Percentiles rank a stretch among this genome's conserved stretches.
Conservation (phyloP, 257 asterid species). For the Nicotiana tabacum region DNA sequence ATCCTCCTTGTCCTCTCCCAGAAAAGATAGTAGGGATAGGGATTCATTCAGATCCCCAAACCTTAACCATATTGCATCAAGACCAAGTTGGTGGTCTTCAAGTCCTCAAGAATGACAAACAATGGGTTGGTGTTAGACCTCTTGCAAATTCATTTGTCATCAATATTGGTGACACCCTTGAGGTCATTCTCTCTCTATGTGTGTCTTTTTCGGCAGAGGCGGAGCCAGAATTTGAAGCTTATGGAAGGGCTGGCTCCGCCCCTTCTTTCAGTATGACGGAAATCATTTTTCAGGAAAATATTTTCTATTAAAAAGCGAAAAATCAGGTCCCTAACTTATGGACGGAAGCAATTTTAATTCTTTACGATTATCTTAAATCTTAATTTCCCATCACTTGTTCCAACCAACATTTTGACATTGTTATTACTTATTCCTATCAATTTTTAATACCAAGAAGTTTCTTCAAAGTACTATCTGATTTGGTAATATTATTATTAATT, state of each 20-base stretch:
- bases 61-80: slow-evolving; percentile 20
- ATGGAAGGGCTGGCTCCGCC: too few relatives aligned
- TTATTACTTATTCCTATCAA: neutral
- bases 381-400: neutral
- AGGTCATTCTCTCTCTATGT: slow-evolving; percentile 2
- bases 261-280: neutral
- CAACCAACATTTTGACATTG: neutral
- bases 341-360: neutral
- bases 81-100: slow-evolving; percentile 31
- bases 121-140: slow-evolving; percentile 22
- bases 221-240: too few relatives aligned
- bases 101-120: slow-evolving; percentile 6
- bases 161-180: slow-evolving; percentile 29
- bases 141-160: slow-evolving; percentile 21
- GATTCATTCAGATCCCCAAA: slow-evolving; percentile 29
- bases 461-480: neutral
- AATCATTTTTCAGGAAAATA: neutral
- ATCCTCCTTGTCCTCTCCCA: slow-evolving; percentile 27
- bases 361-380: neutral
- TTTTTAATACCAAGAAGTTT: neutral
- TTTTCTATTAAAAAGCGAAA: neutral
- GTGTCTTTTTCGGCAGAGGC: too few relatives aligned
- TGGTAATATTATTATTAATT: neutral
- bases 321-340: neutral
- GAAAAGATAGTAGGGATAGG: slow-evolving; percentile 21